phyloP scores from a whole-genome alignment of 208 protist genomes.

The Trypanosoma rangeli region DNA sequence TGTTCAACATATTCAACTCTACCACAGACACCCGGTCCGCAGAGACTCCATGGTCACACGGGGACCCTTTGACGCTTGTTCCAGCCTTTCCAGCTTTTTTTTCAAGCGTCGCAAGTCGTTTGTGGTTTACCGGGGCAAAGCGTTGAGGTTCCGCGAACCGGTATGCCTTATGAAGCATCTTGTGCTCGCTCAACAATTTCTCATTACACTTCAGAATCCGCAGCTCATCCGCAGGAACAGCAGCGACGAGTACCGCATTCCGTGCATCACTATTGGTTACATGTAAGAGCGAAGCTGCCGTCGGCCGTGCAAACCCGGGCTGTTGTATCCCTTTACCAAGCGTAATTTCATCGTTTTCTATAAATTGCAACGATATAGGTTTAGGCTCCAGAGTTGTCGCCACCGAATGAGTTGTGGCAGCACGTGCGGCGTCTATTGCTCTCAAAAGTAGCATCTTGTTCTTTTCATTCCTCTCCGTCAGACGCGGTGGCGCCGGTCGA shows the following conservation, averaged over 20 bases:
- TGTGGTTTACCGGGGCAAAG: slow-evolving; percentile 19
- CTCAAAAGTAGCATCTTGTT: not conserved
- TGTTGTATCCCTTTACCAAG: slow-evolving; percentile 30
- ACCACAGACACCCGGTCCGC: slow-evolving; percentile 8
- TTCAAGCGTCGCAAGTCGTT: not conserved
- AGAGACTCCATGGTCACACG: not conserved
- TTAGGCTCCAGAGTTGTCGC: not conserved
- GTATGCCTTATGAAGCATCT: slow-evolving; percentile 37
- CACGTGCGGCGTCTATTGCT: not conserved
- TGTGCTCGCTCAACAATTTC: slow-evolving; percentile 61
- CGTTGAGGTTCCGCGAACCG: slow-evolving; percentile 20
- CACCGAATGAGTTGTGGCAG: not conserved
- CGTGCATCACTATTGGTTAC: slow-evolving; percentile 35
- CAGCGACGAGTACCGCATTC: slow-evolving; percentile 33
- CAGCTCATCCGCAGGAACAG: slow-evolving; percentile 46
- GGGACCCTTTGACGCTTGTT: not conserved
- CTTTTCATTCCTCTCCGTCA: not conserved
- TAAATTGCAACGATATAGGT: slow-evolving; percentile 35
- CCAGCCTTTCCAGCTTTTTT: not conserved
- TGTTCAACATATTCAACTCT: slow-evolving; percentile 45
- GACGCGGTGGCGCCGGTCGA: slow-evolving; percentile 34
- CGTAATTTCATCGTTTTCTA: slow-evolving; percentile 63
- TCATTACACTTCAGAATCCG: slow-evolving; percentile 39
- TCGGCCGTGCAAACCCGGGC: slow-evolving; percentile 64
- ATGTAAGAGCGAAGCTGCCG: slow-evolving; percentile 58